Evolutionary conservation across 768 basidiomycete genomes (phyloP).

Genomic region (Leccinellum luteum): DNA sequence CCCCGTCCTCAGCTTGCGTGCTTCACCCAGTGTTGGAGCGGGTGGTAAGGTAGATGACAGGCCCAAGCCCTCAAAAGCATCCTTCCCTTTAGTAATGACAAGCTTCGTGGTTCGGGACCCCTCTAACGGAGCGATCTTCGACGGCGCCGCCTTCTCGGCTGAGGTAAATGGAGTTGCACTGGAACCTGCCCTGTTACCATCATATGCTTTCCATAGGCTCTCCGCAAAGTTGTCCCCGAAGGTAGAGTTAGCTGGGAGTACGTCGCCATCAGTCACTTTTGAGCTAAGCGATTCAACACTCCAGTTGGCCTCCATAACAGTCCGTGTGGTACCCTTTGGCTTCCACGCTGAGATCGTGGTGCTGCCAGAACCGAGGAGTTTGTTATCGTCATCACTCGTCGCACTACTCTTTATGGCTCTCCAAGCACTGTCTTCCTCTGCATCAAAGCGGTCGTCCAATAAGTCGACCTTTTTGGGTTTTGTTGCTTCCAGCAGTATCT

Average conservation of each 20-base stretch:
- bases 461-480: conserved; percentile 29
- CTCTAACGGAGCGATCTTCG: conserved; percentile 27
- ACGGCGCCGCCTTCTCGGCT: conserved; percentile 15
- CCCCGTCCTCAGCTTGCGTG: conserved; percentile 68
- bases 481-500: conserved; percentile 9
- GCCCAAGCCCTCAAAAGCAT: conserved; percentile 80
- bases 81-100: conserved; percentile 45
- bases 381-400: conserved; percentile 10
- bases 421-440: conserved; percentile 50
- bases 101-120: conserved; percentile 33
- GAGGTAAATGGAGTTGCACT: conserved; percentile 1
- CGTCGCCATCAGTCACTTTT: conserved; percentile 22
- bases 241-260: conserved; percentile 23
- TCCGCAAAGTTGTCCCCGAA: conserved; percentile 72
- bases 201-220: conserved; percentile 54
- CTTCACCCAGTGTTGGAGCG: conserved; percentile 72
- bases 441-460: conserved; percentile 36
- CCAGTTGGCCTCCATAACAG: conserved; percentile 41
- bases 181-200: conserved; percentile 23
- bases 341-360: conserved; percentile 28
- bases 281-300: conserved; percentile 28
- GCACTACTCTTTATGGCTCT: conserved; percentile 34
- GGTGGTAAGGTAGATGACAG: conserved; percentile 43
- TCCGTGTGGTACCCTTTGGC: conserved; percentile 19
- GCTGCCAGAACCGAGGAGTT: conserved; percentile 27